Conservation (phyloP, 139 green algal species). For the Yamagishiella unicocca region DNA sequence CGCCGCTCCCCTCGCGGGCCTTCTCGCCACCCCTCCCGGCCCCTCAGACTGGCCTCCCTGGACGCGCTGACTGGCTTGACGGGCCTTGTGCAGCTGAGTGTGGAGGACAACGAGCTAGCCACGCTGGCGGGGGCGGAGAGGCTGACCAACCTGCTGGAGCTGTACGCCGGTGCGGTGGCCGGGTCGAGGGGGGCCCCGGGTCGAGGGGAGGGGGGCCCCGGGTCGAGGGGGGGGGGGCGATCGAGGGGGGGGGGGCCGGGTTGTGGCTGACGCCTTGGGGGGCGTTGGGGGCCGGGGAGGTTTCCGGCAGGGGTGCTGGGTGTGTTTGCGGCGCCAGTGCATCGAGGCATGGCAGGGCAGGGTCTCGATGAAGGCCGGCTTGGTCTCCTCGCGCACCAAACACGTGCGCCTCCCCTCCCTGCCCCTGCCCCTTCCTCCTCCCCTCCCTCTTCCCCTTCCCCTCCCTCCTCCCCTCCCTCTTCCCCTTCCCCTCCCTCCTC, state of each 20-base stretch:
- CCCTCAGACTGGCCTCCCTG: slow-evolving; percentile 47
- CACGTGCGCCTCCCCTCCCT: too few species aligned
- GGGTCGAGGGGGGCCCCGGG: neutral
- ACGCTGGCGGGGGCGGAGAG: slow-evolving; percentile 64
- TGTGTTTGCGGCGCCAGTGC: neutral
- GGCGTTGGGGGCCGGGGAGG: neutral
- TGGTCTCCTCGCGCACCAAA: too few species aligned
- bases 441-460: too few species aligned
- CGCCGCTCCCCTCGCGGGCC: neutral
- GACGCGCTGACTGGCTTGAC: slow-evolving; percentile 55
- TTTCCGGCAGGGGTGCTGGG: too few species aligned
- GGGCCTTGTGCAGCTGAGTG: slow-evolving; percentile 67
- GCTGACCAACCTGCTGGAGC: slow-evolving; percentile 75
- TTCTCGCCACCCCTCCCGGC: neutral
- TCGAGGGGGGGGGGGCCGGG: neutral
- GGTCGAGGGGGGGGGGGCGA: neutral
- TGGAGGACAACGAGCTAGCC: slow-evolving; percentile 80
- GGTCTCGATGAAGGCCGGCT: too few species aligned
- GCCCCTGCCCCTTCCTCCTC: too few species aligned
- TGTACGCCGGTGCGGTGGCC: slow-evolving; percentile 69
- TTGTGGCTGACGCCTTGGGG: neutral
- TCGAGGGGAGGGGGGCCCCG: neutral
- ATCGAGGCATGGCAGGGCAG: too few species aligned
- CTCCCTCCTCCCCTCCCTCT: too few species aligned
- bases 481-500: too few species aligned